These are phyloP conservation scores for Cercospora zeae-maydis DNA, from an alignment of 2,329 filamentous ascomycete genomes.

Conservation along the genomic window DNA sequence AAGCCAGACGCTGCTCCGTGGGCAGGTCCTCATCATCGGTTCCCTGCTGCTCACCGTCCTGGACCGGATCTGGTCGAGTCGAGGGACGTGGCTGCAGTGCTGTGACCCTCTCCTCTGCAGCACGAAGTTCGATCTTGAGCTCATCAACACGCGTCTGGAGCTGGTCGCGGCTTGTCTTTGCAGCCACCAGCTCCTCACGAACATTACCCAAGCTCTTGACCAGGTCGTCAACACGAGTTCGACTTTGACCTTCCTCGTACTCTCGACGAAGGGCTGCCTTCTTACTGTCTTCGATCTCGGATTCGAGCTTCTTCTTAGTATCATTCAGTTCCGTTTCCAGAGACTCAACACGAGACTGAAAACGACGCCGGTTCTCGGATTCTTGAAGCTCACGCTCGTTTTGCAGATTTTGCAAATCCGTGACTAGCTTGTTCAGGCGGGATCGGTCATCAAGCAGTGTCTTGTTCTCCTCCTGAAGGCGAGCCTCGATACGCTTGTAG, in stretches of 20 bases:
- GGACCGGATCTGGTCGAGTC: constrained; percentile 49
- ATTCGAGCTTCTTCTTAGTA: constrained; percentile 76
- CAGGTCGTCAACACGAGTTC: constrained; percentile 90
- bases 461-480: constrained; percentile 85
- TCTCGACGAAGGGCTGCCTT: constrained; percentile 80
- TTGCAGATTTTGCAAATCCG: constrained; percentile 80
- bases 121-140: constrained; percentile 79
- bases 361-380: constrained; percentile 72
- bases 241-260: constrained; percentile 80
- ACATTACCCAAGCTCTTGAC: constrained; percentile 72
- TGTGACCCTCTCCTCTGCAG: constrained; percentile 81
- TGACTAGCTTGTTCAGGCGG: constrained; percentile 75
- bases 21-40: constrained; percentile 54
- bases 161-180: constrained; percentile 85
- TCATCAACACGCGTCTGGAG: constrained; percentile 86
- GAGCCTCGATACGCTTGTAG: constrained; percentile 88
- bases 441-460: constrained; percentile 77
- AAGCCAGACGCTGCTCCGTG: constrained; percentile 72
- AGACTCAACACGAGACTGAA: constrained; percentile 72
- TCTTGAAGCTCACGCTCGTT: constrained; percentile 89
- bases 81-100: constrained; percentile 77
- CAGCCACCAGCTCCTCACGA: constrained; percentile 79
- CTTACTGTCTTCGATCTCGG: constrained; percentile 80
- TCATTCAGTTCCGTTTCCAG: constrained; percentile 75
- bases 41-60: constrained; percentile 47